phyloP scores from a whole-genome alignment of 176 grass and related monocot species.

The Aegilops sharonensis region DNA sequence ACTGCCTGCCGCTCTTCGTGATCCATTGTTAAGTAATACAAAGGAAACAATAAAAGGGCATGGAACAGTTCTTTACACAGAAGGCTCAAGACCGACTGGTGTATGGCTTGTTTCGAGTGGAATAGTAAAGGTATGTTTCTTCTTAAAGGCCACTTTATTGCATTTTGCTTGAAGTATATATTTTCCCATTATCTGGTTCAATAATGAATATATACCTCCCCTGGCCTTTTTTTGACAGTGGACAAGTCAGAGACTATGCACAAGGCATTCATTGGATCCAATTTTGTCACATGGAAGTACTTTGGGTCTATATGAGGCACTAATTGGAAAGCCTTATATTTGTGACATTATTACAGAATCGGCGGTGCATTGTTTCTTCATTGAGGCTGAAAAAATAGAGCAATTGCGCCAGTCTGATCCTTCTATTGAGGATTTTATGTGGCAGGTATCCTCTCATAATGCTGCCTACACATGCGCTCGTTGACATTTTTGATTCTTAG shows the following conservation, averaged over 20 bases:
- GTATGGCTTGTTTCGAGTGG: constrained; percentile 84
- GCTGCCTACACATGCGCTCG: neutral
- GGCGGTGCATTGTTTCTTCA: constrained; percentile 87
- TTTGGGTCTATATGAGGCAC: constrained; percentile 84
- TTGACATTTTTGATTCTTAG: neutral
- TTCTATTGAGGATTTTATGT: constrained; percentile 78
- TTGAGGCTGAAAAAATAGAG: constrained; percentile 82
- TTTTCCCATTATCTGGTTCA: neutral
- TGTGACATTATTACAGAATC: constrained; percentile 89
- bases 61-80: constrained; percentile 56
- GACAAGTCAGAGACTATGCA: constrained; percentile 66
- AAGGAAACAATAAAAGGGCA: constrained; percentile 67
- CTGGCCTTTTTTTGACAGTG: constrained; percentile 45
- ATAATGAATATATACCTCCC: constrained; percentile 2
- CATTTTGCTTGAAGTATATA: neutral
- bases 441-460: constrained; percentile 61
- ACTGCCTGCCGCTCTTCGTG: constrained; percentile 50
- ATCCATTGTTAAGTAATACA: constrained; percentile 60
- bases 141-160: neutral
- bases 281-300: constrained; percentile 85
- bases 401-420: constrained; percentile 56
- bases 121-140: constrained; percentile 73
- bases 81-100: constrained; percentile 72
- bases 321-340: constrained; percentile 83
- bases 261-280: constrained; percentile 77